Evolutionary conservation across 345 rosid species (phyloP).

Genomic region (Camelina neglecta): DNA sequence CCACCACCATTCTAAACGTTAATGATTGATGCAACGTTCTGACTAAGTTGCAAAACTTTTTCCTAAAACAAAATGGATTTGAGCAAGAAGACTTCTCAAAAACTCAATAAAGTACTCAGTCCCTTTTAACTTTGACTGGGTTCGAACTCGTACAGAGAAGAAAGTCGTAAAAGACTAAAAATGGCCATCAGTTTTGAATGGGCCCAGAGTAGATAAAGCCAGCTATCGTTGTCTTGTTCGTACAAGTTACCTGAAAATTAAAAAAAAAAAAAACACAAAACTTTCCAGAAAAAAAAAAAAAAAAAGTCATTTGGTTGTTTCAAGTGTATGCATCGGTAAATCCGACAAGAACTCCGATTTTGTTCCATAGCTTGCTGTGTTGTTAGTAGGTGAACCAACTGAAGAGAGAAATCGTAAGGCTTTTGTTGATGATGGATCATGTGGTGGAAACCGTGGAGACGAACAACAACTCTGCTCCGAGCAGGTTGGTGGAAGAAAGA

Average conservation of each 20-base stretch:
- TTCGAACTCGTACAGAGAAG: background rate
- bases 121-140: background rate
- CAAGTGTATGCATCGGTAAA: slow-evolving; percentile 20
- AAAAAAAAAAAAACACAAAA: background rate
- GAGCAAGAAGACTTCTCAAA: background rate
- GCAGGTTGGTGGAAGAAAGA: slow-evolving; percentile 60
- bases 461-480: slow-evolving; percentile 29
- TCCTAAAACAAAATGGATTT: background rate
- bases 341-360: slow-evolving; percentile 3
- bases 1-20: no score
- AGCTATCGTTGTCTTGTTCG: slow-evolving; percentile 16
- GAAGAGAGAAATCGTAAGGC: slow-evolving; percentile 21
- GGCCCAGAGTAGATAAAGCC: slow-evolving; percentile 20
- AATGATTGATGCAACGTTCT: no score
- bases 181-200: background rate
- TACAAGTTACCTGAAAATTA: slow-evolving; percentile 26
- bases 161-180: background rate
- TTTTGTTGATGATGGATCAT: slow-evolving; percentile 30
- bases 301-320: slow-evolving; percentile 22
- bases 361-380: slow-evolving; percentile 11
- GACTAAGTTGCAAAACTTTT: no score
- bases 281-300: slow-evolving; percentile 16
- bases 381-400: background rate
- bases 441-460: slow-evolving; percentile 28
- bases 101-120: background rate